These are phyloP conservation scores for Coniochaeta sp. DNA, from an alignment of 2,329 filamentous ascomycete species.

Conservation along the genomic window DNA sequence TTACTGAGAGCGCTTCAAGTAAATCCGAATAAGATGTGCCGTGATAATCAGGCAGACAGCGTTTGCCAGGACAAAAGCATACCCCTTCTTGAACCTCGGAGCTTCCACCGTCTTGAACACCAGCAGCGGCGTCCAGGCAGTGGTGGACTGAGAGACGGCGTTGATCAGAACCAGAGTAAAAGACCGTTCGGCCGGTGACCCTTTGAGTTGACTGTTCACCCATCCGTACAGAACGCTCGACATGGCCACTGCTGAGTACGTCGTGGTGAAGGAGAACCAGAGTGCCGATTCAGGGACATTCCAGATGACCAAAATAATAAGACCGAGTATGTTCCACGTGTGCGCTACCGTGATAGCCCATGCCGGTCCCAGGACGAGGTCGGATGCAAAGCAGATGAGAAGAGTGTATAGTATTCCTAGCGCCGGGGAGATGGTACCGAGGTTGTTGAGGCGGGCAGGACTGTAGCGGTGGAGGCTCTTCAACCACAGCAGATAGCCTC, in stretches of 20 bases:
- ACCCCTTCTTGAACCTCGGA: slow-evolving; percentile 35
- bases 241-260: slow-evolving; percentile 41
- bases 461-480: slow-evolving; percentile 45
- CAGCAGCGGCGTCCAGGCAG: slow-evolving; percentile 47
- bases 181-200: slow-evolving; percentile 37
- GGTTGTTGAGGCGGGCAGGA: slow-evolving; percentile 38
- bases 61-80: slow-evolving; percentile 25
- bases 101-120: slow-evolving; percentile 39
- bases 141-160: slow-evolving; percentile 44
- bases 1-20: slow-evolving; percentile 15
- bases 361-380: slow-evolving; percentile 42
- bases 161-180: slow-evolving; percentile 46
- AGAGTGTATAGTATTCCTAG: slow-evolving; percentile 51
- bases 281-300: slow-evolving; percentile 44
- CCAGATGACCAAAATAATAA: slow-evolving; percentile 49
- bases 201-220: slow-evolving; percentile 42
- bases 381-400: slow-evolving; percentile 46
- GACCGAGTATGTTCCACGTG: slow-evolving; percentile 42
- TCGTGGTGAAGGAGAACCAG: slow-evolving; percentile 46
- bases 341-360: slow-evolving; percentile 48
- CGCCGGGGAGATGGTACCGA: slow-evolving; percentile 44
- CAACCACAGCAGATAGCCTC: slow-evolving; percentile 50
- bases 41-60: slow-evolving; percentile 12
- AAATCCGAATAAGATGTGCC: slow-evolving; percentile 15
- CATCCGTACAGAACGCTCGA: slow-evolving; percentile 50